A percentile compares a stretch with the other conserved stretches of the same genome.
Conservation (phyloP, 2,329 filamentous ascomycete species). For the Karstenula rhodostoma region DNA sequence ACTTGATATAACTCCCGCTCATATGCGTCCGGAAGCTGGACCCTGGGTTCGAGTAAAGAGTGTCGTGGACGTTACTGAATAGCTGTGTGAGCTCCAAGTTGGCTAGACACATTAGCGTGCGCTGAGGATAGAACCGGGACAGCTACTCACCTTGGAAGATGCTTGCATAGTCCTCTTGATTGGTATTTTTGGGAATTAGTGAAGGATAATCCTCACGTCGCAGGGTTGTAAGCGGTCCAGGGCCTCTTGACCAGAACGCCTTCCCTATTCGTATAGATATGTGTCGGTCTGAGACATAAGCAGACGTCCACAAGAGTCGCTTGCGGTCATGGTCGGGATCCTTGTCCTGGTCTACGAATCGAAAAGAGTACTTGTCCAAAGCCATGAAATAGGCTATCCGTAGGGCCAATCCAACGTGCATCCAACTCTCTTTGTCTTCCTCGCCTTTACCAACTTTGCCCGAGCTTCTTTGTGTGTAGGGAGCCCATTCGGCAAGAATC, state of each 20-base stretch:
- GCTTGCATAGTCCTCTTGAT: slow-evolving; percentile 71
- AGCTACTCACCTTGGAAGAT: slow-evolving; percentile 63
- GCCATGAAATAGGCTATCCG: slow-evolving; percentile 75
- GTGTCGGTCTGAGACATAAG: slow-evolving; percentile 45
- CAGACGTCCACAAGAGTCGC: slow-evolving; percentile 71
- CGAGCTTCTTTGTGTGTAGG: slow-evolving; percentile 68
- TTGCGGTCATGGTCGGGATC: slow-evolving; percentile 68
- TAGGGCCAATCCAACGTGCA: slow-evolving; percentile 76
- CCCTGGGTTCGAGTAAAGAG: slow-evolving; percentile 74
- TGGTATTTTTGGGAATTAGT: slow-evolving; percentile 64
- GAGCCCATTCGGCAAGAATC: slow-evolving; percentile 76
- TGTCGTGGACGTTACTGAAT: slow-evolving; percentile 77
- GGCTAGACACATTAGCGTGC: slow-evolving; percentile 48
- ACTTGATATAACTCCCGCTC: slow-evolving; percentile 76
- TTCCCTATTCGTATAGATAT: slow-evolving; percentile 76
- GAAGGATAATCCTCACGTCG: slow-evolving; percentile 73
- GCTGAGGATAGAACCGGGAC: not conserved
- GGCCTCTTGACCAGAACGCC: slow-evolving; percentile 77
- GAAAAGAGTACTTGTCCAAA: slow-evolving; percentile 73
- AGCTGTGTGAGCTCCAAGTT: slow-evolving; percentile 75
- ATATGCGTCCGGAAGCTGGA: slow-evolving; percentile 74
- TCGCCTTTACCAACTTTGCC: slow-evolving; percentile 74
- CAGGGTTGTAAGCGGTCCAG: slow-evolving; percentile 71
- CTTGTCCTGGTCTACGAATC: slow-evolving; percentile 66
- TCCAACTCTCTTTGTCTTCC: slow-evolving; percentile 78